Conservation (phyloP, 208 protist species). For the Trichomonas gallinae region DNA sequence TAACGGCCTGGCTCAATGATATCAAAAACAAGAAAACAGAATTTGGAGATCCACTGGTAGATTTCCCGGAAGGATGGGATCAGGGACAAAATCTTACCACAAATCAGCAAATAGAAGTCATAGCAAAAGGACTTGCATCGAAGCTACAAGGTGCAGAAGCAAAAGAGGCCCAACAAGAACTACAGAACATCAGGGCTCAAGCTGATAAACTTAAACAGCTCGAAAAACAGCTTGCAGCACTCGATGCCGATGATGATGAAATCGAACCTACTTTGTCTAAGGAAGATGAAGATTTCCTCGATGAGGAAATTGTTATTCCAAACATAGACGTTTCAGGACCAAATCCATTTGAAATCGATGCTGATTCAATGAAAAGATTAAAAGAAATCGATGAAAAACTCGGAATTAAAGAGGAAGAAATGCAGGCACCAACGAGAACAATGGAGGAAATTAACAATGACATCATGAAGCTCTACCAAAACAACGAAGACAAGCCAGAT, state of each 20-base stretch:
- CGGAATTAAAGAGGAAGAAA: background rate
- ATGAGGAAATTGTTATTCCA: background rate
- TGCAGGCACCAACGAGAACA: background rate
- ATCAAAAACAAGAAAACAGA: background rate
- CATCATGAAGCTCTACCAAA: background rate
- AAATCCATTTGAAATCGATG: slow-evolving; percentile 10
- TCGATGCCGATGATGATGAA: background rate
- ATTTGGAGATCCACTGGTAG: background rate
- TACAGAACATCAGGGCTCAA: background rate
- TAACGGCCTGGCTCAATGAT: background rate
- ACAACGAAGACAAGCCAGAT: background rate
- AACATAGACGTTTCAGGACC: background rate
- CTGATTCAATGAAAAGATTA: background rate
- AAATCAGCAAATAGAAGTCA: background rate
- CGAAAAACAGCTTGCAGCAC: background rate
- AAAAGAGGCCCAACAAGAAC: background rate
- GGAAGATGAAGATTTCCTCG: background rate
- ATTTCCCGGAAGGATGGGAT: background rate
- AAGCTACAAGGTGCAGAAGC: background rate
- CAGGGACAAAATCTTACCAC: too few relatives aligned
- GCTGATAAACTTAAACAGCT: slow-evolving; percentile 1
- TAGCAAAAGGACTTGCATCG: background rate
- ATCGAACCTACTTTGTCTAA: background rate
- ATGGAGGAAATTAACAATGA: background rate
- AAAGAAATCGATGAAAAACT: slow-evolving; percentile 21